These are phyloP conservation scores for Dillenia turbinata DNA, from an alignment of 164 flowering plant genomes.

Conservation along the genomic window DNA sequence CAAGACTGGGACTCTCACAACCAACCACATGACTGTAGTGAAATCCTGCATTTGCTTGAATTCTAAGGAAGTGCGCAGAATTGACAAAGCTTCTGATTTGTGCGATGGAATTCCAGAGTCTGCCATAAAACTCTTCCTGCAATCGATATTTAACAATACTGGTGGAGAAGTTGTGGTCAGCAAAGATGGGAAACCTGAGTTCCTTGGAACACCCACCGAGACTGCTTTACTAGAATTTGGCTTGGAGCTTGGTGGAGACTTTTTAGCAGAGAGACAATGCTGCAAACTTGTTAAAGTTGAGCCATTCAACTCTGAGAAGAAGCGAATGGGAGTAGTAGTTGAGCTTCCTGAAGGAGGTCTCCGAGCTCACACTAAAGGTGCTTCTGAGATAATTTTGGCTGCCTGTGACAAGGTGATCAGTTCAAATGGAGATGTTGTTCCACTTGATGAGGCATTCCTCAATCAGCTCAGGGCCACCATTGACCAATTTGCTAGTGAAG, in stretches of 20 bases:
- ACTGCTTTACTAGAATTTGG: conserved; percentile 65
- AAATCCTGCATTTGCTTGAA: conserved; percentile 64
- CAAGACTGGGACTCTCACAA: conserved; percentile 81
- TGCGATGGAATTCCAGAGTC: conserved; percentile 43
- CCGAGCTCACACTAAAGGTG: conserved; percentile 70
- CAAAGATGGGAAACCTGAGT: conserved; percentile 49
- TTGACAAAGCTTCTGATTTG: conserved; percentile 19
- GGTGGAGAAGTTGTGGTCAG: conserved; percentile 70
- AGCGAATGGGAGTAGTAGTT: conserved; percentile 68
- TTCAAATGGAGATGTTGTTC: conserved; percentile 55
- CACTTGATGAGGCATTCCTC: conserved; percentile 44
- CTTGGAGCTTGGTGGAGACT: conserved; percentile 67
- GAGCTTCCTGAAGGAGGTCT: conserved; percentile 60
- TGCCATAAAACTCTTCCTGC: conserved; percentile 38
- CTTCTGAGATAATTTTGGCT: conserved; percentile 75
- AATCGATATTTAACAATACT: conserved; percentile 66
- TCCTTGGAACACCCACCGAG: conserved; percentile 71
- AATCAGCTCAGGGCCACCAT: conserved; percentile 46
- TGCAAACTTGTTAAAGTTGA: conserved; percentile 57
- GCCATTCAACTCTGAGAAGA: conserved; percentile 79
- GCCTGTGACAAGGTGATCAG: conserved; percentile 61
- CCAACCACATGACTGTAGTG: conserved; percentile 81
- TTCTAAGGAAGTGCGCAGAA: conserved; percentile 32
- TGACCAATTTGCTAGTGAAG: conserved; percentile 62
- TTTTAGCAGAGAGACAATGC: conserved; percentile 42